Evolutionary conservation across 176 grass and related monocot species (phyloP), one percentile per base, ranked within the genome.

Genomic region (Pontederia paniculata): DNA sequence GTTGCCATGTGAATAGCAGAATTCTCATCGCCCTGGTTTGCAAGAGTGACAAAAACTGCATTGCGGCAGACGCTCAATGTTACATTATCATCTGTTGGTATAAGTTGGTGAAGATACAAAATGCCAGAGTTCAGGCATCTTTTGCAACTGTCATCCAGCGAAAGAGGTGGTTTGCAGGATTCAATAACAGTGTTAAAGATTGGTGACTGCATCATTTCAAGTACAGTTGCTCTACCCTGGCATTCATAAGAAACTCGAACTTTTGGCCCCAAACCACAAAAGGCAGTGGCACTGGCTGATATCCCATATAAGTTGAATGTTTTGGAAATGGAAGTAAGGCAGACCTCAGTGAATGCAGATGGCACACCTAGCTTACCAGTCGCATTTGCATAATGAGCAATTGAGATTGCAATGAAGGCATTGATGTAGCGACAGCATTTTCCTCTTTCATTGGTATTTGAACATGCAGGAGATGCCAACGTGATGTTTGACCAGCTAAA

Each of bases 401-500:
- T 74, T 37, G 93, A 91, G 15, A 91, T 84, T 51, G 87, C 93
- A n/a, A 91, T 80, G n/a, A 79, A 84, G 0, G 93, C 93, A 51
- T 91, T 98, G 71, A 98, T 98, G 75, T 84, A 98, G 0, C 93
- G 83, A 70, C 93, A 98, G 65, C 93, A 98, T 1, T 64, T 52
- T 1, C 80, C 66, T 37, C 83, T 83, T 67, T 91, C 76, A n/a
- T 73, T 56, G 1, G 75, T 62, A 71, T 98, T 70, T 23, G 77
- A 74, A 77, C 93, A 98, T 12, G 77, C 69, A 0, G 73, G 59
- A 1, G 79, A 71, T 16, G 86, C 93, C 45, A 61, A 14, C 43
- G 80, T 91, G 68, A 98, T 84, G 77, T 98, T 98, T 18, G 87
- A 80, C 93, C 93, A 98, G 23, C 80, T 78, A 70, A 98, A 98